Percentiles rank a stretch among this genome's conserved stretches.
These are phyloP conservation scores for Colletotrichum sp. DNA, from an alignment of 2,329 filamentous ascomycete genomes.

Conservation along the genomic window DNA sequence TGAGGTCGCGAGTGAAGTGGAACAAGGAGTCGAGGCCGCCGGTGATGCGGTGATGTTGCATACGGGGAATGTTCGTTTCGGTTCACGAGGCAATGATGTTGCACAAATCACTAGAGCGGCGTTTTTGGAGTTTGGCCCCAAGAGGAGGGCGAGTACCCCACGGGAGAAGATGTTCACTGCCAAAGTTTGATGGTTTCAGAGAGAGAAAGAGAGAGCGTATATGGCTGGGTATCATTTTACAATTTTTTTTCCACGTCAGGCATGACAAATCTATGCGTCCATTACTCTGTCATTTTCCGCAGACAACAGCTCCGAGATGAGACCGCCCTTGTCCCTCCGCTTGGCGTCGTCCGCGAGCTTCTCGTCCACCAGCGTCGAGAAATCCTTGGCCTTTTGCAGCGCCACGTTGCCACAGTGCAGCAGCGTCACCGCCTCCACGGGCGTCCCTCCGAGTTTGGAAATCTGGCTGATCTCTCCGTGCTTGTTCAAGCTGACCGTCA, in stretches of 20 bases:
- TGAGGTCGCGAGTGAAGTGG: constrained; percentile 90
- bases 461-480: constrained; percentile 92
- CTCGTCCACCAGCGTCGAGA: constrained; percentile 74
- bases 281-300: constrained; percentile 78
- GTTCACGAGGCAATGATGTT: constrained; percentile 15
- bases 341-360: constrained; percentile 79
- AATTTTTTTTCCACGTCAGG: neutral
- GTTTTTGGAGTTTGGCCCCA: constrained; percentile 10
- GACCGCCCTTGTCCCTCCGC: constrained; percentile 76
- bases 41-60: constrained; percentile 75
- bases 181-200: neutral
- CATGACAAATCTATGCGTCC: constrained; percentile 40
- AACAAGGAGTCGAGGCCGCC: constrained; percentile 93
- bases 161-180: neutral
- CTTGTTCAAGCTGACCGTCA: constrained; percentile 85
- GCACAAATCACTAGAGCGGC: constrained; percentile 10
- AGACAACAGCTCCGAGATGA: constrained; percentile 75
- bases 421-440: constrained; percentile 79
- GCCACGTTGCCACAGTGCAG: constrained; percentile 78
- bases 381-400: constrained; percentile 78
- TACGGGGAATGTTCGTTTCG: neutral
- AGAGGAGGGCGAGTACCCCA: neutral
- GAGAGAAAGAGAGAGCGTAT: neutral
- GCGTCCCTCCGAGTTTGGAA: constrained; percentile 84
- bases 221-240: constrained; percentile 22